Base-by-base conservation (phyloP, 345 rosid species). In the Eucalyptus rudis region DNA sequence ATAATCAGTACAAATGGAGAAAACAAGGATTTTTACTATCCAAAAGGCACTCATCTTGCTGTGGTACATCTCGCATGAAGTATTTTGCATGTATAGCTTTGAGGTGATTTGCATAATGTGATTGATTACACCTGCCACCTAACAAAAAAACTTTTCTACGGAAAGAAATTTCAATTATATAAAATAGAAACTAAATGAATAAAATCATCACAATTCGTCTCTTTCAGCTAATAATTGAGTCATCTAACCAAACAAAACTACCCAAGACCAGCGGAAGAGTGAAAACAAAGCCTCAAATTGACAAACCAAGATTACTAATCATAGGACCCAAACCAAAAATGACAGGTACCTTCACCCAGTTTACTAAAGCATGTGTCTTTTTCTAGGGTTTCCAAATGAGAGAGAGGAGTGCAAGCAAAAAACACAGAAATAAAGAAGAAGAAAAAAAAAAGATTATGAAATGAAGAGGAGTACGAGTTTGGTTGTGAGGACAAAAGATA, bases 401-500 rank as follows among this genome's bases (percentile, higher is more conserved):
- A 76, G 47, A 76, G 84, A 76, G 47, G 45, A 76, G 84, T 76
- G 84, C 84, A 76, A 76, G 84, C 84, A 76, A 76, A 40, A 76
- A 76, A 11, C 71, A 58, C 49, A 50, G 50, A 88, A 13, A 49
- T 16, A 79, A 40, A 10, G 66, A 40, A 45, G 22, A 49, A 51
- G 2, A 10, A 79, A 10, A 68, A 68, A 64, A 33, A 33, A 36
- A 10, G 47, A 71, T 10, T 76, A 76, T 40, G 45, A 36, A 51
- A 47, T 14, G 27, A 66, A 49, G 79, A 36, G 81, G 88, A 56
- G 76, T 59, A 86, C 84, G 83, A 88, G 88, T 40, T 86, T 79
- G 80, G 92, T 88, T 56, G 47, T 88, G 83, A 86, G 54, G 76
- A 68, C 90, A 90, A 71, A 88, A 89, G 89, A 86, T n/a, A 88